Conservation (phyloP, 805 yeast genomes). For the Pichia exigua region DNA sequence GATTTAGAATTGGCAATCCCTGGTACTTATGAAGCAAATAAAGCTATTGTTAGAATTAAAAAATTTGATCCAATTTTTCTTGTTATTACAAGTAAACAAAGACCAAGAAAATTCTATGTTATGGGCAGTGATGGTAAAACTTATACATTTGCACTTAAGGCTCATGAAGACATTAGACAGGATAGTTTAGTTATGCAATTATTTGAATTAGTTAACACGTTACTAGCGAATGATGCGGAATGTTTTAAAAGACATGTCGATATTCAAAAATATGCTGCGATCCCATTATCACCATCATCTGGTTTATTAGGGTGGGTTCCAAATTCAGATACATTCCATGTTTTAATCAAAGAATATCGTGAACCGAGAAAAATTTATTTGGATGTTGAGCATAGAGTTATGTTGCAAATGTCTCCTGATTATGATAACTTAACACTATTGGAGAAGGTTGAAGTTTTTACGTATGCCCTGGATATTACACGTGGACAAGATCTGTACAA, state of each 20-base stretch:
- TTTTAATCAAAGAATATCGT: constrained; percentile 82
- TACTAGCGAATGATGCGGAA: constrained; percentile 84
- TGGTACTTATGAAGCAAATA: constrained; percentile 85
- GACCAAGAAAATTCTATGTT: constrained; percentile 79
- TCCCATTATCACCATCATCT: constrained; percentile 94
- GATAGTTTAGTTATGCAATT: constrained; percentile 97
- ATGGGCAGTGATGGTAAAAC: constrained; percentile 89
- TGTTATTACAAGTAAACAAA: constrained; percentile 89
- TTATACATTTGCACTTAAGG: constrained; percentile 76
- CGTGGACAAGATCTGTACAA: constrained; percentile 94
- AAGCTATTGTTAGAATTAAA: constrained; percentile 63
- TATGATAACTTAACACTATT: constrained; percentile 82
- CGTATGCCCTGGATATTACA: constrained; percentile 90
- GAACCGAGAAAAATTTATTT: constrained; percentile 83
- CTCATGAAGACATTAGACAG: constrained; percentile 97
- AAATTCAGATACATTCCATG: constrained; percentile 94
- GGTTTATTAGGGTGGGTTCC: constrained; percentile 97
- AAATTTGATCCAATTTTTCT: constrained; percentile 76
- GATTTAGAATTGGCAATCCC: constrained; percentile 87
- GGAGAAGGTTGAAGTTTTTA: constrained; percentile 94
- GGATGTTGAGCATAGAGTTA: constrained; percentile 89
- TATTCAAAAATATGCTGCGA: constrained; percentile 87
- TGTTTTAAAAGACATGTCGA: constrained; percentile 93
- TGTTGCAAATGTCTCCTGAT: constrained; percentile 97
- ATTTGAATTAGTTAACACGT: constrained; percentile 89